Percentiles rank a stretch among this genome's conserved stretches.
Evolutionary conservation across 371 early-diverging fungal genomes (phyloP).

Genomic region (Syncephalastrum sp.): DNA sequence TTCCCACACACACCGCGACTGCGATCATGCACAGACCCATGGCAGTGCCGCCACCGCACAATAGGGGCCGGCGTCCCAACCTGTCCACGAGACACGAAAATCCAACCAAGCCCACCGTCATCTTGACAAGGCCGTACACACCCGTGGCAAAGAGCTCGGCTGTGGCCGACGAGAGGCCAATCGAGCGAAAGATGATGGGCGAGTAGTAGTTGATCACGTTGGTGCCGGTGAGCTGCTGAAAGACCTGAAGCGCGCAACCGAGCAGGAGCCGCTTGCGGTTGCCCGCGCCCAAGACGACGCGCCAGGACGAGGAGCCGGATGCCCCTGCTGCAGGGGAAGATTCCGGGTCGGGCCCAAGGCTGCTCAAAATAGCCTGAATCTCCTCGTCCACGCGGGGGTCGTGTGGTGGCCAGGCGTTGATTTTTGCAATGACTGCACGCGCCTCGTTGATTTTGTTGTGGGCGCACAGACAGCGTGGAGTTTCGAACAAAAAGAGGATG

Average conservation of each 20-base stretch:
- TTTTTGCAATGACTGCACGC: conserved; percentile 76
- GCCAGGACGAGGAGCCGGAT: conserved; percentile 1
- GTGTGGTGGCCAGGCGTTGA: conserved; percentile 70
- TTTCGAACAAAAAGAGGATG: conserved; percentile 36
- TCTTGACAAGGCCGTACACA: conserved; percentile 22
- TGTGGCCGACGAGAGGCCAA: conserved; percentile 19
- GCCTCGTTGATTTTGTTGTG: conserved; percentile 40
- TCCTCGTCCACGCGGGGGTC: conserved; percentile 76
- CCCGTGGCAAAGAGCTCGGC: conserved; percentile 27
- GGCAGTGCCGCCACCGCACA: conserved; percentile 15
- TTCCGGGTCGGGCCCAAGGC: not conserved
- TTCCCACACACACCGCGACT: conserved; percentile 21
- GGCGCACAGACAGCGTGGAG: conserved; percentile 46
- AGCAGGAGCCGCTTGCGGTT: conserved; percentile 23
- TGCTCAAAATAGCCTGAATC: conserved; percentile 33
- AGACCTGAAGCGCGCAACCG: conserved; percentile 25
- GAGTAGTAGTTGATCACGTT: conserved; percentile 30
- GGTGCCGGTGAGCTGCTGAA: conserved; percentile 35
- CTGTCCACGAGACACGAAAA: conserved; percentile 18
- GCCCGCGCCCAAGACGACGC: conserved; percentile 7
- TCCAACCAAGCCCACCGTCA: conserved; percentile 17
- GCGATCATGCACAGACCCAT: conserved; percentile 16
- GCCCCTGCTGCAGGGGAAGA: too few relatives aligned
- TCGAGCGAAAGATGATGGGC: conserved; percentile 19
- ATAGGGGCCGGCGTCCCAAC: conserved; percentile 16